Conservation (phyloP, 352 stramenopile species). For the Elongisporangium anandrum region DNA sequence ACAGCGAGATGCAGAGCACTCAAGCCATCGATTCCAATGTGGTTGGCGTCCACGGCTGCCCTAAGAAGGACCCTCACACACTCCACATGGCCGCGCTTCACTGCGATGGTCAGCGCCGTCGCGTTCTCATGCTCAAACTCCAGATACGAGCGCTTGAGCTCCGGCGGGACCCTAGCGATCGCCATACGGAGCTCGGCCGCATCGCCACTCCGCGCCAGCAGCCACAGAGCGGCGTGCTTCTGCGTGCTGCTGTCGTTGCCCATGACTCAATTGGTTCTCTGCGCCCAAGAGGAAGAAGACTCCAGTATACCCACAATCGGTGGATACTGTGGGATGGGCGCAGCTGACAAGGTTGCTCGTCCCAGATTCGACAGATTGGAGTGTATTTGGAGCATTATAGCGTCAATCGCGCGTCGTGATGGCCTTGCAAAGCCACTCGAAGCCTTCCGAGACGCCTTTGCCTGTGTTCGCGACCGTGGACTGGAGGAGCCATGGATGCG, state of each 20-base stretch:
- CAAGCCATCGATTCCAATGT: background rate
- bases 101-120: conserved; percentile 66
- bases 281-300: too few relatives aligned
- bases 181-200: conserved; percentile 37
- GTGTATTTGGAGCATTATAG: too few relatives aligned
- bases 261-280: background rate
- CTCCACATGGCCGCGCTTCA: conserved; percentile 47
- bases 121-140: conserved; percentile 60
- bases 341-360: background rate
- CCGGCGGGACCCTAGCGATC: conserved; percentile 42
- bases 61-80: conserved; percentile 59
- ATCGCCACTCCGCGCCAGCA: conserved; percentile 25
- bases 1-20: background rate
- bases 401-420: too few relatives aligned
- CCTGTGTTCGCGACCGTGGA: background rate
- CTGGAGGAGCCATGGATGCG: background rate
- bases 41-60: conserved; percentile 18
- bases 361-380: too few relatives aligned
- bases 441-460: background rate
- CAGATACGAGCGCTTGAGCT: conserved; percentile 49
- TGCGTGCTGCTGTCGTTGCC: background rate
- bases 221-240: background rate
- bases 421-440: background rate
- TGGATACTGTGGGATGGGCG: background rate
- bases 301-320: background rate